Conservation (phyloP, 169 alveolate species). For the Eimeria necatrix region DNA sequence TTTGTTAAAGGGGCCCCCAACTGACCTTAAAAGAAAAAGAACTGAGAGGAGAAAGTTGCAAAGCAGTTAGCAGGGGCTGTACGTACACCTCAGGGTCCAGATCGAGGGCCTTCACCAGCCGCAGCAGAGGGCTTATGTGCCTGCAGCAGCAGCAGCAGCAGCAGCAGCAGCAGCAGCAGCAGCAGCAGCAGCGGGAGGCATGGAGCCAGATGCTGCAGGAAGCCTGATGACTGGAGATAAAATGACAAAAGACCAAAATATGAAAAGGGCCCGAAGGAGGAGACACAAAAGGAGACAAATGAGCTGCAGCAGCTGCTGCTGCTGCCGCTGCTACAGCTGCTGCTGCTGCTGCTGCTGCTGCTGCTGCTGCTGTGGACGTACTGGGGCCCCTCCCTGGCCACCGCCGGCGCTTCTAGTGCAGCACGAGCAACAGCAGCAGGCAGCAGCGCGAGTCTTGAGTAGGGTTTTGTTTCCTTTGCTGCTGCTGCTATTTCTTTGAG, state of each 20-base stretch:
- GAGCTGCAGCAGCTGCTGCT: background rate
- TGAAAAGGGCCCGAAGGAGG: background rate
- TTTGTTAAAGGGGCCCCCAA: no score
- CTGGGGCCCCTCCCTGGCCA: background rate
- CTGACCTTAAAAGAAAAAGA: background rate
- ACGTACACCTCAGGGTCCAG: slow-evolving; percentile 15
- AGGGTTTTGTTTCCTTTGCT: background rate
- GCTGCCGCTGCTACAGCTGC: no score
- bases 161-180: background rate
- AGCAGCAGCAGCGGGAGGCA: background rate
- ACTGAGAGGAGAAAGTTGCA: background rate
- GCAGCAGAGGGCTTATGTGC: background rate
- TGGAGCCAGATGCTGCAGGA: background rate
- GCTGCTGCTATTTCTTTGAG: background rate
- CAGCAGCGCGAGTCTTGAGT: slow-evolving; percentile 13
- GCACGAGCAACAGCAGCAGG: background rate
- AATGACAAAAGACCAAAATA: background rate
- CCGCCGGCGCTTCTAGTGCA: background rate
- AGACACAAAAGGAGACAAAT: background rate
- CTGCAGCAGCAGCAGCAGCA: background rate
- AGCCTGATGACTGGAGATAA: background rate
- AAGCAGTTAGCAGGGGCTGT: slow-evolving; percentile 2
- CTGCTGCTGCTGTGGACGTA: background rate
- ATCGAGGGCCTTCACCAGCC: background rate
- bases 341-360: no score